These are phyloP conservation scores for Ustilago cynodontis DNA, from an alignment of 1,284 basidiomycete species.

Conservation along the genomic window DNA sequence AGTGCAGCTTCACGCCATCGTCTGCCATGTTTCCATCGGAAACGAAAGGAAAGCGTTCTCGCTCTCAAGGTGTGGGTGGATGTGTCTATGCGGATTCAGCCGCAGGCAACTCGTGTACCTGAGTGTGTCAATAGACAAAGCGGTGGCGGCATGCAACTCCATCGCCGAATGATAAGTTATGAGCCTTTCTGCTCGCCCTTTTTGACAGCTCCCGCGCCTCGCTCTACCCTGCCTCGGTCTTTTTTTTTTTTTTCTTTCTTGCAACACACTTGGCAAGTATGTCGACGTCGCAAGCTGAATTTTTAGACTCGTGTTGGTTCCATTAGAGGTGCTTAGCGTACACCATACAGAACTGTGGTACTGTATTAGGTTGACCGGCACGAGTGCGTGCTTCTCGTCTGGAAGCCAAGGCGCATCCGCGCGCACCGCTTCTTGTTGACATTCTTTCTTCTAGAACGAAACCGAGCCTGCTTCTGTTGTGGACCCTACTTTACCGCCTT, in stretches of 20 bases:
- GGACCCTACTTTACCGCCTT: too few species aligned
- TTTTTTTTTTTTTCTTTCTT: too few species aligned
- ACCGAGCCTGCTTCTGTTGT: too few species aligned
- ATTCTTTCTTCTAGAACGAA: neutral
- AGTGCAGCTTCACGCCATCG: too few species aligned
- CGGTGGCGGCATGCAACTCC: neutral
- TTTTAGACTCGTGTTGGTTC: constrained; percentile 8
- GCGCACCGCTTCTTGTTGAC: neutral
- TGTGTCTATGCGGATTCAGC: too few species aligned
- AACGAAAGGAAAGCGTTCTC: too few species aligned
- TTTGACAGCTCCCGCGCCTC: too few species aligned
- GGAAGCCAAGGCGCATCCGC: neutral
- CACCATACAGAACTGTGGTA: too few species aligned
- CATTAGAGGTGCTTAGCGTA: neutral
- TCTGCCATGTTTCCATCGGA: neutral
- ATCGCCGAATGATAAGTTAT: neutral
- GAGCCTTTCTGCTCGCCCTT: neutral
- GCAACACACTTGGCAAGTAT: too few species aligned
- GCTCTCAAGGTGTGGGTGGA: too few species aligned
- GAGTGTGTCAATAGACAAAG: too few species aligned
- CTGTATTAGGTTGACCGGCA: neutral
- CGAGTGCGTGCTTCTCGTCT: neutral
- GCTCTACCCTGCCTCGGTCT: neutral
- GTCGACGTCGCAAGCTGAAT: constrained; percentile 5
- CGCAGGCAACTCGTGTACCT: constrained; percentile 7